phyloP scores from a whole-genome alignment of 768 basidiomycete genomes.

The Suillus clintonianus region DNA sequence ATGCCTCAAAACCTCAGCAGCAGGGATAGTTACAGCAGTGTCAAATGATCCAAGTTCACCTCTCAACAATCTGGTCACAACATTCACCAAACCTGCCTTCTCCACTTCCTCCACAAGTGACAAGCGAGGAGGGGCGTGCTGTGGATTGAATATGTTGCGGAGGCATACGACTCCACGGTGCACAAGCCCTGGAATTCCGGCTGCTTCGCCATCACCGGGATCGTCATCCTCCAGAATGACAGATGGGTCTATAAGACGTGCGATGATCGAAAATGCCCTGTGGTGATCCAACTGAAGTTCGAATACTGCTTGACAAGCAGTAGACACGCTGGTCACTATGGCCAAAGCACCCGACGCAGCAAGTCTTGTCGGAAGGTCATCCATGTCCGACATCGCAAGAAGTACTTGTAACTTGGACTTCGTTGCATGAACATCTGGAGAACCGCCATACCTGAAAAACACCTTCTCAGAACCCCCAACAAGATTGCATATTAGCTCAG shows the following conservation, averaged over 20 bases:
- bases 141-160: conserved; percentile 57
- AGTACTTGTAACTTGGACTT: conserved; percentile 75
- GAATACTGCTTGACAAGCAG: conserved; percentile 62
- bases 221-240: conserved; percentile 35
- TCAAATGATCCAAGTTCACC: conserved; percentile 35
- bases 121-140: conserved; percentile 39
- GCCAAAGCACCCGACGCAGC: conserved; percentile 94
- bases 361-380: conserved; percentile 80
- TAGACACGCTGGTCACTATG: conserved; percentile 63
- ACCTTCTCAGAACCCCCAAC: conserved; percentile 73
- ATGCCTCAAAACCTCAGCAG: conserved; percentile 52
- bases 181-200: conserved; percentile 60
- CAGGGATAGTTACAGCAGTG: conserved; percentile 46
- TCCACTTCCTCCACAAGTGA: conserved; percentile 53
- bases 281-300: conserved; percentile 65
- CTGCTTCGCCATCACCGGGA: conserved; percentile 34
- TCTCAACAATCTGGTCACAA: conserved; percentile 53
- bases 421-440: conserved; percentile 35
- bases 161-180: conserved; percentile 81
- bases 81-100: conserved; percentile 52
- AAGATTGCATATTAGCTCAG: conserved; percentile 92
- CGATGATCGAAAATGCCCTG: conserved; percentile 65
- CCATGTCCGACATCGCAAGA: conserved; percentile 82
- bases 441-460: conserved; percentile 71
- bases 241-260: conserved; percentile 65